Evolutionary conservation across 164 flowering plant genomes (phyloP).

Genomic region (Liriodendron chinense): DNA sequence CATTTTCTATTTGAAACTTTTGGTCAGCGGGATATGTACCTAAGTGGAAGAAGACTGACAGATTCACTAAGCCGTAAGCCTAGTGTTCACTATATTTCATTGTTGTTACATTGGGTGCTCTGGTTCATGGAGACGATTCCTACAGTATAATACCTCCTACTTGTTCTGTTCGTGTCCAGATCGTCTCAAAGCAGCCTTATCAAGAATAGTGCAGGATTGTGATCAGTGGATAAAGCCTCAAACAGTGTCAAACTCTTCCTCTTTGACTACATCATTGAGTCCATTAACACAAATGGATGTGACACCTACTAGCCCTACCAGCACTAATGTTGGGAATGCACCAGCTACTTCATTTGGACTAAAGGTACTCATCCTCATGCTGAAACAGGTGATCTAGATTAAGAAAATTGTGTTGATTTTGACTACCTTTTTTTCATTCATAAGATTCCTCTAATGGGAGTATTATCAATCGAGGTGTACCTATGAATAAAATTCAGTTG

Average conservation of each 20-base stretch:
- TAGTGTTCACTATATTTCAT: background rate
- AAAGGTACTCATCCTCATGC: slow-evolving; percentile 55
- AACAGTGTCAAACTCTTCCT: slow-evolving; percentile 28
- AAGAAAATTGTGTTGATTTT: no score
- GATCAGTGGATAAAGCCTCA: slow-evolving; percentile 80
- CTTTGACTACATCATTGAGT: slow-evolving; percentile 44
- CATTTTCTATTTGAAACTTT: slow-evolving; percentile 70
- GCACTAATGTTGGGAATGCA: slow-evolving; percentile 29
- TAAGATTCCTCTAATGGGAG: no score
- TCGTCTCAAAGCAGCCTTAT: slow-evolving; percentile 72
- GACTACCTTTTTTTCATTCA: no score
- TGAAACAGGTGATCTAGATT: background rate
- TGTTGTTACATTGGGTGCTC: background rate
- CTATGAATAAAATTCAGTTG: no score
- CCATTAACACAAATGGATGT: slow-evolving; percentile 57
- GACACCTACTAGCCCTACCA: slow-evolving; percentile 67
- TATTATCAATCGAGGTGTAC: no score
- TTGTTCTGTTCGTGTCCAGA: slow-evolving; percentile 36
- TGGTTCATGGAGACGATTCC: background rate
- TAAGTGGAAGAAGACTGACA: slow-evolving; percentile 51
- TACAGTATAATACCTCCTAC: slow-evolving; percentile 1
- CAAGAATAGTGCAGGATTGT: slow-evolving; percentile 83
- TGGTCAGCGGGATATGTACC: slow-evolving; percentile 52
- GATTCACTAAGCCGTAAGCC: slow-evolving; percentile 49
- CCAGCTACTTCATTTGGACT: slow-evolving; percentile 61